Base-by-base conservation (phyloP, 1,284 basidiomycete genomes). In the Erythrobasidium hasegawianum region DNA sequence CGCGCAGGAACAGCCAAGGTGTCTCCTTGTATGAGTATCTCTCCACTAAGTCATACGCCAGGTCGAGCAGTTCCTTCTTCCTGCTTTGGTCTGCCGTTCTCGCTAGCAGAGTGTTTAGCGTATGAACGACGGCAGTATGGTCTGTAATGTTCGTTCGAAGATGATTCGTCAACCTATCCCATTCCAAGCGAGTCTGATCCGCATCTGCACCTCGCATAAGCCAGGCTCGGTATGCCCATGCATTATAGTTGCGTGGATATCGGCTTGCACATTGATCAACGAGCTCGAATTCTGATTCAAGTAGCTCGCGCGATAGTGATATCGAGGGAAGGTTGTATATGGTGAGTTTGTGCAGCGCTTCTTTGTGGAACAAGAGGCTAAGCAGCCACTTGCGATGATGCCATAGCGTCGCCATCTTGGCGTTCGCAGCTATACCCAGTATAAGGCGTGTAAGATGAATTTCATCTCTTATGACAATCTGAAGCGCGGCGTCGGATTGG, bases 201-300 rank as follows among this genome's bases (percentile, higher is more conserved):
- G 29, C n/a, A 50, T 40, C 8, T n/a, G 18, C 20, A 64, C 61
- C 61, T 22, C 49, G 14, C 3, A 65, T 27, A 2, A 65, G 29
- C 62, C 62, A 65, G 38, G 27, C 26, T n/a, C 62, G 22, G 29
- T 65, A 58, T 38, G 62, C 43, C 62, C 62, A 65, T 40, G 62
- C 62, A 38, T 57, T 50, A 29, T 65, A 65, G 38, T 65, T 65
- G 13, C 62, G 54, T 16, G 62, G 62, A 65, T 65, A 65, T 9
- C 62, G 62, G 13, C 57, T 47, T 9, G 47, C 62, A 27, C 55
- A 65, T 18, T 22, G 43, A 10, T 57, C 38, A 7, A 65, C 43
- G 11, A 65, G 56, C 16, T n/a, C 45, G 24, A 57, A 33, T 41
- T 65, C 62, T 13, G 49, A 11, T 47, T 57, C 18, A 13, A 58